phyloP scores from a whole-genome alignment of 768 basidiomycete genomes.

The Boletus speciosus region DNA sequence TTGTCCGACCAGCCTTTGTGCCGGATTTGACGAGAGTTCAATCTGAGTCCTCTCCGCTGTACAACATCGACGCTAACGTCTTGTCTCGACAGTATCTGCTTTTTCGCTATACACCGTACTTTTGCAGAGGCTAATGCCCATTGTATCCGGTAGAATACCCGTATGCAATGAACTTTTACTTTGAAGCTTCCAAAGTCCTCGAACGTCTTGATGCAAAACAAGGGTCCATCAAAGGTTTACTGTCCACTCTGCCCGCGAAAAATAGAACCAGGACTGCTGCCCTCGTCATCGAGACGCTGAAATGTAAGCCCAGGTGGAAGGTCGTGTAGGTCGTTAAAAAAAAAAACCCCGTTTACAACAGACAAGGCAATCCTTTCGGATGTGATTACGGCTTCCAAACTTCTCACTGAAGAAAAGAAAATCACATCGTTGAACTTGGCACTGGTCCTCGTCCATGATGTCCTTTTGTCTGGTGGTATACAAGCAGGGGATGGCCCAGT shows the following conservation, averaged over 20 bases:
- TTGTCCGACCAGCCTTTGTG: constrained; percentile 66
- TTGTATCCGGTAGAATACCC: constrained; percentile 28
- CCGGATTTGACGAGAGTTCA: constrained; percentile 48
- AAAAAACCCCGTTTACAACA: constrained; percentile 26
- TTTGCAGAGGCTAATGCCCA: constrained; percentile 23
- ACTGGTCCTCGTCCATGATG: constrained; percentile 87
- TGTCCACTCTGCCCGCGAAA: constrained; percentile 70
- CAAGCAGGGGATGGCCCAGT: constrained; percentile 89
- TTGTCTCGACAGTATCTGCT: constrained; percentile 15
- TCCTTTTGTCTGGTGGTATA: constrained; percentile 79
- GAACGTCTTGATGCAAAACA: constrained; percentile 85
- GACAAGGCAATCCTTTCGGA: constrained; percentile 75
- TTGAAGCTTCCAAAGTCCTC: constrained; percentile 78
- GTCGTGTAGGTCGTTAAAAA: constrained; percentile 7
- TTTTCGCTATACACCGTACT: constrained; percentile 19
- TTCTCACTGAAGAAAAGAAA: constrained; percentile 72
- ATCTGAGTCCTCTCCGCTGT: constrained; percentile 22
- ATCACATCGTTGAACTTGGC: constrained; percentile 74
- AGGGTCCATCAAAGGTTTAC: constrained; percentile 87
- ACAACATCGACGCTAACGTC: constrained; percentile 28
- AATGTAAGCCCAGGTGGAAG: constrained; percentile 60
- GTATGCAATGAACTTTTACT: constrained; percentile 88
- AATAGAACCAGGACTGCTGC: constrained; percentile 76
- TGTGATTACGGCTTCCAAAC: constrained; percentile 62
- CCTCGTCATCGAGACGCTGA: constrained; percentile 90